Conservation (phyloP, 371 early-diverging fungal species). For the Saksenaea vasiformis region DNA sequence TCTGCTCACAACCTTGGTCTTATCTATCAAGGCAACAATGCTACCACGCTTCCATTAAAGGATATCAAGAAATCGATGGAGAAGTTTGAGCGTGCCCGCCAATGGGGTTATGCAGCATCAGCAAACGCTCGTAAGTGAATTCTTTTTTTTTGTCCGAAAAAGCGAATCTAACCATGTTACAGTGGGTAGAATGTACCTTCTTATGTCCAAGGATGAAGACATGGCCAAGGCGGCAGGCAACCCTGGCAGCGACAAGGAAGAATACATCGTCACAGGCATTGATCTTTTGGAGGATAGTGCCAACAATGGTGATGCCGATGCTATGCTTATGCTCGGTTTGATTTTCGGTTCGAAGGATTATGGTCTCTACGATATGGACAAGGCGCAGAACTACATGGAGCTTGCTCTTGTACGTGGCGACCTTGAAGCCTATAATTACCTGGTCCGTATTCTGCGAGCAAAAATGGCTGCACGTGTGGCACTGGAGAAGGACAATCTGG, state of each 20-base stretch:
- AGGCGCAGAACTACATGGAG: conserved; percentile 62
- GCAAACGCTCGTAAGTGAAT: conserved; percentile 48
- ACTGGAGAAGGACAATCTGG: conserved; percentile 41
- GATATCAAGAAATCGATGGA: conserved; percentile 53
- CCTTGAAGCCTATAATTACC: conserved; percentile 49
- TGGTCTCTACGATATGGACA: conserved; percentile 60
- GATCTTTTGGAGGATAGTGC: conserved; percentile 60
- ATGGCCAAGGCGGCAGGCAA: conserved; percentile 47
- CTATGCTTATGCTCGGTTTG: conserved; percentile 59
- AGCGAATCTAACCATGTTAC: neutral
- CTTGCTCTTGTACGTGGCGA: conserved; percentile 60
- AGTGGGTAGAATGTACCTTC: conserved; percentile 49
- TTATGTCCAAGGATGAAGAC: conserved; percentile 47
- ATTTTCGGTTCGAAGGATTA: conserved; percentile 64
- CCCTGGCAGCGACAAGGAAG: conserved; percentile 50
- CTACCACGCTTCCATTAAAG: conserved; percentile 36
- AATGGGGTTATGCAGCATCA: conserved; percentile 59
- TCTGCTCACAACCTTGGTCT: conserved; percentile 63
- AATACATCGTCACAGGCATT: conserved; percentile 58
- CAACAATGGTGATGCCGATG: conserved; percentile 56
- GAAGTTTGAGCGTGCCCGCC: conserved; percentile 52
- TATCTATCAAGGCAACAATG: conserved; percentile 55
- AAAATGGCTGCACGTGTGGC: conserved; percentile 56
- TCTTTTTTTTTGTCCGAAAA: neutral
- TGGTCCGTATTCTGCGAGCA: conserved; percentile 55